Evolutionary conservation across 805 yeast species (phyloP).

Genomic region (Candida maris): DNA sequence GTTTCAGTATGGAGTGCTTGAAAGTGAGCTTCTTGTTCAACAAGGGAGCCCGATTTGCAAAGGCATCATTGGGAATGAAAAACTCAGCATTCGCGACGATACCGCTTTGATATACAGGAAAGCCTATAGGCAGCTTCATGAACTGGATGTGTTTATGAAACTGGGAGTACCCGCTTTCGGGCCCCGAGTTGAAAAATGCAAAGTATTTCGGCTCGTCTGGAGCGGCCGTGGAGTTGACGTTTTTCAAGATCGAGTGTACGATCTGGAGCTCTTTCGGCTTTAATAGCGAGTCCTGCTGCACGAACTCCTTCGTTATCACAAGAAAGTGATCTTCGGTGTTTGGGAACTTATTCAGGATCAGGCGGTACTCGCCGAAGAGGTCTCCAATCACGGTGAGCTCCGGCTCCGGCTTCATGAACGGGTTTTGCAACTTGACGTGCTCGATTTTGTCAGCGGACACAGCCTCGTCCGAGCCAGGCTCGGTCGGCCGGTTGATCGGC

Average conservation of each 20-base stretch:
- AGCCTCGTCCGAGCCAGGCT: constrained; percentile 32
- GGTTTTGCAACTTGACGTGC: constrained; percentile 45
- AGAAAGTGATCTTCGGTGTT: constrained; percentile 76
- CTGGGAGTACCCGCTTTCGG: constrained; percentile 89
- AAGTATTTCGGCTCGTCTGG: constrained; percentile 49
- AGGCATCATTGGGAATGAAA: constrained; percentile 48
- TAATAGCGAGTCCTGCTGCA: constrained; percentile 68
- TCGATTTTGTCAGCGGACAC: constrained; percentile 34
- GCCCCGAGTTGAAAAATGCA: constrained; percentile 88
- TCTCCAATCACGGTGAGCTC: constrained; percentile 58
- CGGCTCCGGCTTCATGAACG: constrained; percentile 79
- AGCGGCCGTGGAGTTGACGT: constrained; percentile 39
- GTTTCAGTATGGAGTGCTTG: constrained; percentile 77
- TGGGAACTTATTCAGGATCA: constrained; percentile 85
- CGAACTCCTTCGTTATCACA: constrained; percentile 70
- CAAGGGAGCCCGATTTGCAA: constrained; percentile 50
- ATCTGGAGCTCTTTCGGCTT: constrained; percentile 65
- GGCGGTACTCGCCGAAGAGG: constrained; percentile 49
- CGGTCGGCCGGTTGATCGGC: constrained; percentile 34
- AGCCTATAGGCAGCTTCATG: constrained; percentile 61
- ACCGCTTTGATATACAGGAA: constrained; percentile 54
- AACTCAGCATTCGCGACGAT: constrained; percentile 42
- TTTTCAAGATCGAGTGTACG: constrained; percentile 50
- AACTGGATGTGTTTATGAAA: constrained; percentile 91
- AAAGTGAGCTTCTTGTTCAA: constrained; percentile 61